Evolutionary conservation across 305 asterid species (phyloP).

Genomic region (Solanum chacoense): DNA sequence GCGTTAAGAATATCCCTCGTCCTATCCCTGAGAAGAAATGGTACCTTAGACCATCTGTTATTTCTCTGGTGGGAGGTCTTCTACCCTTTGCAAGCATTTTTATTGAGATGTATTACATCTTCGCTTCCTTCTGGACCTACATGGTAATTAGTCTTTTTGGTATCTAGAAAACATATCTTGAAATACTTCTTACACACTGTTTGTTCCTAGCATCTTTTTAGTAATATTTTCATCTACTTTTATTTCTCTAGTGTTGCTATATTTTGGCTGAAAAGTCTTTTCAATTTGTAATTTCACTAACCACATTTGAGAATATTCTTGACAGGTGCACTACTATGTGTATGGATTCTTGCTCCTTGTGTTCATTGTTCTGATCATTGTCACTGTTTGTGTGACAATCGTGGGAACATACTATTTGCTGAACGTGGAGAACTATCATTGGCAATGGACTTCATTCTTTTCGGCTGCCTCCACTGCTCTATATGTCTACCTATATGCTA

Average conservation of each 20-base stretch:
- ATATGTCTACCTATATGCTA: slow-evolving; percentile 49
- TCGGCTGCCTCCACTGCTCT: slow-evolving; percentile 69
- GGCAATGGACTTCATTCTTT: slow-evolving; percentile 78
- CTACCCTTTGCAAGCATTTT: slow-evolving; percentile 67
- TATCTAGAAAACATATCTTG: neutral
- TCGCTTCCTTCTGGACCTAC: slow-evolving; percentile 75
- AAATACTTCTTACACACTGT: neutral
- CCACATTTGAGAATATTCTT: neutral
- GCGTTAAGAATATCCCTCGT: slow-evolving; percentile 65
- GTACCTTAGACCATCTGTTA: slow-evolving; percentile 51
- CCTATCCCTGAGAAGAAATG: slow-evolving; percentile 82
- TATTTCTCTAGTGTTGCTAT: neutral
- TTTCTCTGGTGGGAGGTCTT: slow-evolving; percentile 62
- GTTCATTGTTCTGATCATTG: slow-evolving; percentile 62
- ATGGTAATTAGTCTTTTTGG: slow-evolving; percentile 24
- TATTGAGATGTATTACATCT: slow-evolving; percentile 56
- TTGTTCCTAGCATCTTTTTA: neutral
- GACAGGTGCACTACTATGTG: slow-evolving; percentile 40
- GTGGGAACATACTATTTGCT: slow-evolving; percentile 70
- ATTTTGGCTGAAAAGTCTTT: neutral
- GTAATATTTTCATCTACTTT: neutral
- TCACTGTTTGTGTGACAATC: slow-evolving; percentile 64
- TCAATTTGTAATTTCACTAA: neutral
- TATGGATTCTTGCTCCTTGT: slow-evolving; percentile 76
- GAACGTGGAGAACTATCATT: slow-evolving; percentile 72